A percentile compares a stretch with the other conserved stretches of the same genome.
Evolutionary conservation across 495 filamentous ascomycete genomes (phyloP).

Genomic region (Xylaria intraflava): DNA sequence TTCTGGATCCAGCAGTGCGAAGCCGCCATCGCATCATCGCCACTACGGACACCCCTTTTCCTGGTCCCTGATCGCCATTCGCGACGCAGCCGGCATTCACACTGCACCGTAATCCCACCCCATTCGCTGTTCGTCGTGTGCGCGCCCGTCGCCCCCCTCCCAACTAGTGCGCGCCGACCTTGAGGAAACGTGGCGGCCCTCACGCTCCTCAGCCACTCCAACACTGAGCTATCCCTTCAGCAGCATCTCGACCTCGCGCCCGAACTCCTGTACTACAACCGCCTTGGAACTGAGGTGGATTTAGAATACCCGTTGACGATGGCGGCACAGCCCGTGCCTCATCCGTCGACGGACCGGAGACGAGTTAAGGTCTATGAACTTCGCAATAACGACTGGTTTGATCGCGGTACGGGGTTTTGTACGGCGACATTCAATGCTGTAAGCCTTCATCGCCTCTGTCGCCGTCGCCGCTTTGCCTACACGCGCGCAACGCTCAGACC

Average conservation of each 20-base stretch:
- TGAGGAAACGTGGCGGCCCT: constrained; percentile 41
- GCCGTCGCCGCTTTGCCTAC: constrained; percentile 3
- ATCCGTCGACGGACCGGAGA: constrained; percentile 81
- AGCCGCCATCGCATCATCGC: constrained; percentile 3
- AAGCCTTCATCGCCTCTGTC: constrained; percentile 41
- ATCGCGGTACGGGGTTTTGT: constrained; percentile 94
- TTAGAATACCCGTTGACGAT: constrained; percentile 42
- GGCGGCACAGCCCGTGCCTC: constrained; percentile 84
- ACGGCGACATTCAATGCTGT: constrained; percentile 71
- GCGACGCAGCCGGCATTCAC: background rate
- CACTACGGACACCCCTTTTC: background rate
- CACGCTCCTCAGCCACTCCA: constrained; percentile 36
- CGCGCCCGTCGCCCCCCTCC: constrained; percentile 21
- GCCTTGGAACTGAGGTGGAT: constrained; percentile 31
- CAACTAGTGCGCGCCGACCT: constrained; percentile 25
- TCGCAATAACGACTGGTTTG: constrained; percentile 97
- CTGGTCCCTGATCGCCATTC: too few relatives aligned
- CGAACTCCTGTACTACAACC: constrained; percentile 31
- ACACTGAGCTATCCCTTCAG: constrained; percentile 39
- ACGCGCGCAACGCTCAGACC: background rate
- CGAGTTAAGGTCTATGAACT: constrained; percentile 99
- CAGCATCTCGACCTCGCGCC: constrained; percentile 39
- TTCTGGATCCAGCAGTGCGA: background rate
- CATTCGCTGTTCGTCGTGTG: constrained; percentile 24
- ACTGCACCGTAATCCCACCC: background rate